Evolutionary conservation across 768 basidiomycete genomes (phyloP).

Genomic region (Suillus cothurnatus): DNA sequence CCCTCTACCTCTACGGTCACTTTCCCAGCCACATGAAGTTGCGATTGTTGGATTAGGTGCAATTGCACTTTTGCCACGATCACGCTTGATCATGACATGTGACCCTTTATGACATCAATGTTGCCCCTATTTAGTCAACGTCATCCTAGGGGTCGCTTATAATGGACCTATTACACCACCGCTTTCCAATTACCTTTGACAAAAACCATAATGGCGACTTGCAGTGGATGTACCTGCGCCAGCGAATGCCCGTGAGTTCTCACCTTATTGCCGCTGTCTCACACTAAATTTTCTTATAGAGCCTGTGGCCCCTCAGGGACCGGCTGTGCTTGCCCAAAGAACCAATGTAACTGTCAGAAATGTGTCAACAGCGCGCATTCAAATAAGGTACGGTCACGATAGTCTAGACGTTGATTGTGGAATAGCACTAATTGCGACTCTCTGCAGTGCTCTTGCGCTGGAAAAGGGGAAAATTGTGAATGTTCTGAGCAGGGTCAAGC

Average conservation of each 20-base stretch:
- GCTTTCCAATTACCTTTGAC: not conserved
- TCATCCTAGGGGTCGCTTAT: not conserved
- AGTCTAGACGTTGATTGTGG: no score
- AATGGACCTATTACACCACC: not conserved
- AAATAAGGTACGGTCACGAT: slow-evolving; percentile 15
- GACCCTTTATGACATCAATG: not conserved
- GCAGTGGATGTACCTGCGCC: not conserved
- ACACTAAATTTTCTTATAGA: slow-evolving; percentile 15
- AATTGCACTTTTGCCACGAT: no score
- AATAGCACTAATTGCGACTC: not conserved
- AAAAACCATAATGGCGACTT: not conserved
- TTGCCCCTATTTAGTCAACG: not conserved
- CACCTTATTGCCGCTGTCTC: not conserved
- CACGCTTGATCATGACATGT: no score
- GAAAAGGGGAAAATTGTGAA: slow-evolving; percentile 19
- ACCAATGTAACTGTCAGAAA: slow-evolving; percentile 31
- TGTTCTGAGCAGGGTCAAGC: slow-evolving; percentile 19
- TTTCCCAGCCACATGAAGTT: no score
- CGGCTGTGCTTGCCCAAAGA: slow-evolving; percentile 33
- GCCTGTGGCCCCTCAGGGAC: slow-evolving; percentile 35
- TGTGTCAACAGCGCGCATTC: slow-evolving; percentile 35
- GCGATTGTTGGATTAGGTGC: no score
- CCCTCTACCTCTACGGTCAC: no score
- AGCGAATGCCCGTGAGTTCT: not conserved
- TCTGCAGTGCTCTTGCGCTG: slow-evolving; percentile 23